Evolutionary conservation across 495 filamentous ascomycete species (phyloP).

Genomic region (Podospora pseudocomata): DNA sequence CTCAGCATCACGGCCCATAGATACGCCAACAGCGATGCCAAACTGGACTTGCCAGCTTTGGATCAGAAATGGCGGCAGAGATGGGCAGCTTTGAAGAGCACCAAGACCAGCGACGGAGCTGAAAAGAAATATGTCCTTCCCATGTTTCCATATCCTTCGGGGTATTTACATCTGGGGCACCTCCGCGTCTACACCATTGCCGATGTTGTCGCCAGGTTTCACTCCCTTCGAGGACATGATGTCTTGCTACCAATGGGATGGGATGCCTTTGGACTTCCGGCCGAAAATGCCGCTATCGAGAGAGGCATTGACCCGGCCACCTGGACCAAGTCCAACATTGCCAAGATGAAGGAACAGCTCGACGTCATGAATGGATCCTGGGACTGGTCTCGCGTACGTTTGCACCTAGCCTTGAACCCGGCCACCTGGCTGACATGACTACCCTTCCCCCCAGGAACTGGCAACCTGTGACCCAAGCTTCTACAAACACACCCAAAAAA

Average conservation of each 20-base stretch:
- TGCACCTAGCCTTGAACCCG: neutral
- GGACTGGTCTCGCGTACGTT: slow-evolving; percentile 75
- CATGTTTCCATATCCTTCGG: slow-evolving; percentile 94
- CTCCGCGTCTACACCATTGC: slow-evolving; percentile 87
- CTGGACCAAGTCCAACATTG: slow-evolving; percentile 79
- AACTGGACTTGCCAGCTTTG: slow-evolving; percentile 60
- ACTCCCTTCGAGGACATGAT: slow-evolving; percentile 68
- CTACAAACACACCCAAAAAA: slow-evolving; percentile 82
- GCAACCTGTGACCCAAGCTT: slow-evolving; percentile 78
- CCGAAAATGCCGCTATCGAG: slow-evolving; percentile 93
- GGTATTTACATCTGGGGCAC: slow-evolving; percentile 85
- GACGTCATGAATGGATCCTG: slow-evolving; percentile 70
- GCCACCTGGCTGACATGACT: slow-evolving; percentile 5
- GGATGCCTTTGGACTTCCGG: slow-evolving; percentile 89
- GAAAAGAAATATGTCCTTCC: slow-evolving; percentile 72
- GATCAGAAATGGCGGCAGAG: slow-evolving; percentile 70
- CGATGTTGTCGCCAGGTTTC: slow-evolving; percentile 76
- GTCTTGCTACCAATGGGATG: slow-evolving; percentile 88
- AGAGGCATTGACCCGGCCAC: slow-evolving; percentile 68
- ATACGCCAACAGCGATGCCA: slow-evolving; percentile 32
- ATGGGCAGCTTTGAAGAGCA: slow-evolving; percentile 15
- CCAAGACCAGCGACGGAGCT: slow-evolving; percentile 15
- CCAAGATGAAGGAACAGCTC: slow-evolving; percentile 79
- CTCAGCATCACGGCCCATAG: slow-evolving; percentile 21
- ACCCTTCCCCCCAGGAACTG: slow-evolving; percentile 58